These are phyloP conservation scores for Stylosanthes scabra DNA, from an alignment of 331 rosid species.

Conservation along the genomic window DNA sequence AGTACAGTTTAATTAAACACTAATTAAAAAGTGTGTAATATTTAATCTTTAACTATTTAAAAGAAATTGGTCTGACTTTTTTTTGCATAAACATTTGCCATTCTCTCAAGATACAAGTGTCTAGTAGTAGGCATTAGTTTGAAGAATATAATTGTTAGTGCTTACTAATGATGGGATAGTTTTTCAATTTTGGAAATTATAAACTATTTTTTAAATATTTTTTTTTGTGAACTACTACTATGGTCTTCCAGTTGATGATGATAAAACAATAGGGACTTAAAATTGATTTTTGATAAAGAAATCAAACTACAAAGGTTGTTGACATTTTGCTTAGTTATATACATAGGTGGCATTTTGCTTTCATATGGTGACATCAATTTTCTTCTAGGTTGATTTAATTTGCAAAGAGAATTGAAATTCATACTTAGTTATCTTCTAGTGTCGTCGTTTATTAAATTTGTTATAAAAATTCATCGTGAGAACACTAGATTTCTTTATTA, in stretches of 20 bases:
- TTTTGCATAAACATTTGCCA: not conserved
- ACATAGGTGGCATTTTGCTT: not conserved
- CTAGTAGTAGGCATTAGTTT: not conserved
- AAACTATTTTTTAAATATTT: too few relatives aligned
- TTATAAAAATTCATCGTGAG: too few relatives aligned
- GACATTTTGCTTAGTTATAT: not conserved
- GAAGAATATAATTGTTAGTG: not conserved
- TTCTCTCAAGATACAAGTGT: not conserved
- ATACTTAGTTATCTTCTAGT: too few relatives aligned
- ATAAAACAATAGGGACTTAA: not conserved
- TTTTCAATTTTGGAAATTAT: slow-evolving; percentile 15
- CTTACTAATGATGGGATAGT: not conserved
- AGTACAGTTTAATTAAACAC: too few relatives aligned
- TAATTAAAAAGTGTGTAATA: too few relatives aligned
- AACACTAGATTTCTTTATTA: too few relatives aligned
- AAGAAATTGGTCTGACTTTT: not conserved
- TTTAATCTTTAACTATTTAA: too few relatives aligned
- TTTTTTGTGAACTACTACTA: too few relatives aligned
- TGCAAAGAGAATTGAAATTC: not conserved
- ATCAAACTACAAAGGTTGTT: not conserved
- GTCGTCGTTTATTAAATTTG: too few relatives aligned
- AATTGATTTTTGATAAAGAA: too few relatives aligned
- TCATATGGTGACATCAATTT: not conserved
- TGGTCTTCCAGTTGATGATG: not conserved
- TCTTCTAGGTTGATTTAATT: not conserved